phyloP scores from a whole-genome alignment of 108 stramenopile genomes.

The Nitzschia putrida region DNA sequence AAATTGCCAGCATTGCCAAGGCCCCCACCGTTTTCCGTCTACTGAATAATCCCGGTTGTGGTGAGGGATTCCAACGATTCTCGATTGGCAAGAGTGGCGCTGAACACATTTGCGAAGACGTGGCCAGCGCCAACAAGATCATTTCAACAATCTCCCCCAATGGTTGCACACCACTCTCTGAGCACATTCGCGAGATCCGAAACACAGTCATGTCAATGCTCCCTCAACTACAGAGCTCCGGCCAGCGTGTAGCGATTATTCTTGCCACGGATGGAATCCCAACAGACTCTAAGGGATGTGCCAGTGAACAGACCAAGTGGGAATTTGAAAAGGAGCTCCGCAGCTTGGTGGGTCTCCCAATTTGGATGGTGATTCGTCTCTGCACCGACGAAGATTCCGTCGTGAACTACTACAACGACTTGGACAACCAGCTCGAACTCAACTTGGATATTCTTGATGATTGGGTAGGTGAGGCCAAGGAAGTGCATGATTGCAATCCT shows the following conservation, averaged over 20 bases:
- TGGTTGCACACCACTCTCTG: slow-evolving; percentile 77
- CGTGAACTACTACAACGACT: slow-evolving; percentile 78
- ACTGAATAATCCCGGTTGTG: slow-evolving; percentile 58
- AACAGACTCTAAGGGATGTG: slow-evolving; percentile 61
- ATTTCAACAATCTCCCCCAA: slow-evolving; percentile 58
- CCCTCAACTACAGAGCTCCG: slow-evolving; percentile 48
- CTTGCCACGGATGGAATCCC: slow-evolving; percentile 88
- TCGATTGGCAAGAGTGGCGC: slow-evolving; percentile 39
- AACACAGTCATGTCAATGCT: slow-evolving; percentile 53
- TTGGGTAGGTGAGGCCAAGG: slow-evolving; percentile 75
- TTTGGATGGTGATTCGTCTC: slow-evolving; percentile 86
- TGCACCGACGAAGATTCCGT: slow-evolving; percentile 87
- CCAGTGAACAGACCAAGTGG: slow-evolving; percentile 7
- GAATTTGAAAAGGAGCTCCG: slow-evolving; percentile 61
- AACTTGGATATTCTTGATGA: slow-evolving; percentile 88
- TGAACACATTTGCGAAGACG: slow-evolving; percentile 43
- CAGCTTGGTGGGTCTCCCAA: slow-evolving; percentile 70
- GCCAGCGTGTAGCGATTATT: slow-evolving; percentile 77
- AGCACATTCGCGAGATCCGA: slow-evolving; percentile 72
- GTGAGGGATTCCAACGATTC: slow-evolving; percentile 56
- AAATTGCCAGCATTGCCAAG: slow-evolving; percentile 50
- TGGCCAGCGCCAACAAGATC: slow-evolving; percentile 47
- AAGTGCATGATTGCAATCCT: slow-evolving; percentile 77
- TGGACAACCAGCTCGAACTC: slow-evolving; percentile 81
- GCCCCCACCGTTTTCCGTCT: slow-evolving; percentile 69